These are phyloP conservation scores for Glomus cerebriforme DNA, from an alignment of 192 early-diverging fungal genomes.

Conservation along the genomic window DNA sequence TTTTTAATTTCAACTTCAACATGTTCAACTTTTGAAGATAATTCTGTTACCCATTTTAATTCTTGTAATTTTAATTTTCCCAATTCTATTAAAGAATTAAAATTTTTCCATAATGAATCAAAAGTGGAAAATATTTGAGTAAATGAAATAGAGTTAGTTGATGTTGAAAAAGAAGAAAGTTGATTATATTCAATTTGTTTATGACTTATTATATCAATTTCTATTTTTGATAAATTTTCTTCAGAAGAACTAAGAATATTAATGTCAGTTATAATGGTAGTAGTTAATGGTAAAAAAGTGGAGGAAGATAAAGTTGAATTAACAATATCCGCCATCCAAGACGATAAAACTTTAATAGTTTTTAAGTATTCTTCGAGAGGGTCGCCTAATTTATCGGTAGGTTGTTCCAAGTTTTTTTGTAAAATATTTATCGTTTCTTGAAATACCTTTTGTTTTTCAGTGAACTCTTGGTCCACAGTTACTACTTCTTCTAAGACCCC, in stretches of 20 bases:
- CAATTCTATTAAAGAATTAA: background rate
- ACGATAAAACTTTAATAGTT: slow-evolving; percentile 7
- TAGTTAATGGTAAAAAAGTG: background rate
- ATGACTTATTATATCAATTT: slow-evolving; percentile 19
- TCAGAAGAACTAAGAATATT: slow-evolving; percentile 10
- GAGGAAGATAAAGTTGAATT: background rate
- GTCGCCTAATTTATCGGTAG: slow-evolving; percentile 1
- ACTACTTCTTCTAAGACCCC: background rate
- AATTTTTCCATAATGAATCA: slow-evolving; percentile 8
- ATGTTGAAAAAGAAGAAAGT: background rate
- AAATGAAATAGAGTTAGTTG: background rate
- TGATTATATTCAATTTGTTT: slow-evolving; percentile 11
- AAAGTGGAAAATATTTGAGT: slow-evolving; percentile 1
- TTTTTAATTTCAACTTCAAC: slow-evolving; percentile 27
- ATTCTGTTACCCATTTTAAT: slow-evolving; percentile 23
- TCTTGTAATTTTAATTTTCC: slow-evolving; percentile 28
- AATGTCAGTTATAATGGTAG: background rate
- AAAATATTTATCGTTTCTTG: slow-evolving; percentile 4
- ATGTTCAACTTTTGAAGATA: slow-evolving; percentile 12
- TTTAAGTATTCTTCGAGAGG: slow-evolving; percentile 34
- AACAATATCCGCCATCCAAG: slow-evolving; percentile 3
- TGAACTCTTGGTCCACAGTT: slow-evolving; percentile 26
- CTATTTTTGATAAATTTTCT: background rate
- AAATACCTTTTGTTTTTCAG: slow-evolving; percentile 13
- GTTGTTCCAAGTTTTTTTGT: slow-evolving; percentile 9